A percentile compares a stretch with the other conserved stretches of the same genome.
These are phyloP conservation scores for Podochytrium sp. DNA, from an alignment of 192 early-diverging fungal species.

Conservation along the genomic window DNA sequence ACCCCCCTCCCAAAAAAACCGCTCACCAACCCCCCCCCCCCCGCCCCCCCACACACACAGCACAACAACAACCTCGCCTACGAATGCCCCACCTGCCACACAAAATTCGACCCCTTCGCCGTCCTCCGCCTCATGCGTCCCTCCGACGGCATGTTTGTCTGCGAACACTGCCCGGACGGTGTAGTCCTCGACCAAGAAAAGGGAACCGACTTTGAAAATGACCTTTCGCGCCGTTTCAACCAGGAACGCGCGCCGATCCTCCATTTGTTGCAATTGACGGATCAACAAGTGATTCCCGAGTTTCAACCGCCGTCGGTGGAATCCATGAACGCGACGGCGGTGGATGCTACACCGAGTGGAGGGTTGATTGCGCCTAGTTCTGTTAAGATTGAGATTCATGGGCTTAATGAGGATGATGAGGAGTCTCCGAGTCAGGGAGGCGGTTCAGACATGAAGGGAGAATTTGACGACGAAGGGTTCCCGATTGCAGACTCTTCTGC, in stretches of 20 bases:
- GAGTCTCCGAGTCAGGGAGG: not conserved
- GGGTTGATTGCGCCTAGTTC: not conserved
- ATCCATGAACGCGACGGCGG: not conserved
- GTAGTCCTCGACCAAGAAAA: conserved; percentile 22
- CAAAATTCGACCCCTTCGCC: conserved; percentile 12
- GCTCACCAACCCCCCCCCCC: too few species aligned
- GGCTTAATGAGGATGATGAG: not conserved
- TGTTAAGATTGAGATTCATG: conserved; percentile 8
- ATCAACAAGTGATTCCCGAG: conserved; percentile 43
- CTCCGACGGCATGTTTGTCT: conserved; percentile 26
- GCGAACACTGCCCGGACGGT: conserved; percentile 18
- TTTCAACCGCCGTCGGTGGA: conserved; percentile 12
- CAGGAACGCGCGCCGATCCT: conserved; percentile 42
- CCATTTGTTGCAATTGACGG: conserved; percentile 44
- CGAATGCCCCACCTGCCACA: conserved; percentile 34
- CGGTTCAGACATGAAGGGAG: not conserved
- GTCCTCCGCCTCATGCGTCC: not conserved
- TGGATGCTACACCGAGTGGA: not conserved
- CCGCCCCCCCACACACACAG: too few species aligned
- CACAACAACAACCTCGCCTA: conserved; percentile 47
- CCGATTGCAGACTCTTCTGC: not conserved
- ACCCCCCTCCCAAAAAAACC: too few species aligned
- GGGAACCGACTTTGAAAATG: conserved; percentile 30
- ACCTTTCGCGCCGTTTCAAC: conserved; percentile 40
- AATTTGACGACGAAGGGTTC: not conserved